phyloP scores from a whole-genome alignment of 768 basidiomycete species.

The Crucibulum laeve region DNA sequence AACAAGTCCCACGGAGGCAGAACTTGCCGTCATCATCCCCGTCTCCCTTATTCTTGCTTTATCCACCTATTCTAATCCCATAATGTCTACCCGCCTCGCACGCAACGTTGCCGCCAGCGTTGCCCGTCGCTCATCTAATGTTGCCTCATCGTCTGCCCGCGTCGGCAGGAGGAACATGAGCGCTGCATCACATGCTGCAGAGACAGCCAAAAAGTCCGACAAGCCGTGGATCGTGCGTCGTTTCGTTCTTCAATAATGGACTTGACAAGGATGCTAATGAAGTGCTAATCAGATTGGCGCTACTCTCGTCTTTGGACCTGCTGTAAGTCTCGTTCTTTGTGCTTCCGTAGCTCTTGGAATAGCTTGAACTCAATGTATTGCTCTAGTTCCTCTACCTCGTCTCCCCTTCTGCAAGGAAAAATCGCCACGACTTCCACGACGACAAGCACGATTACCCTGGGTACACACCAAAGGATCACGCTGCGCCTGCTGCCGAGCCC shows the following conservation, averaged over 20 bases:
- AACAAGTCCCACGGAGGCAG: background rate
- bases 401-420: conserved; percentile 35
- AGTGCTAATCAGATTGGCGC: conserved; percentile 31
- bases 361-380: conserved; percentile 2
- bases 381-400: conserved; percentile 35
- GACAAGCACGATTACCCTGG: conserved; percentile 29
- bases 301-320: conserved; percentile 33
- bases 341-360: conserved; percentile 2
- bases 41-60: conserved; percentile 14
- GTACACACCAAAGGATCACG: conserved; percentile 15
- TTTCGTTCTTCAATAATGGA: conserved; percentile 10
- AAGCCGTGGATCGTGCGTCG: conserved; percentile 42
- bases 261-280: conserved; percentile 3
- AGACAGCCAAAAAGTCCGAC: conserved; percentile 29
- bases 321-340: conserved; percentile 28
- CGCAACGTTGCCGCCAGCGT: conserved; percentile 28
- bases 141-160: conserved; percentile 17
- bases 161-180: conserved; percentile 29
- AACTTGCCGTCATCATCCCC: conserved; percentile 28
- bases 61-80: conserved; percentile 3
- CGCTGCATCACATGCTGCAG: conserved; percentile 27
- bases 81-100: conserved; percentile 36
- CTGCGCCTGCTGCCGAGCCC: conserved; percentile 9
- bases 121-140: conserved; percentile 23
- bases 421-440: conserved; percentile 24